Conservation (phyloP, 73 alveolate genomes). For the Tetrahymena malaccensis region DNA sequence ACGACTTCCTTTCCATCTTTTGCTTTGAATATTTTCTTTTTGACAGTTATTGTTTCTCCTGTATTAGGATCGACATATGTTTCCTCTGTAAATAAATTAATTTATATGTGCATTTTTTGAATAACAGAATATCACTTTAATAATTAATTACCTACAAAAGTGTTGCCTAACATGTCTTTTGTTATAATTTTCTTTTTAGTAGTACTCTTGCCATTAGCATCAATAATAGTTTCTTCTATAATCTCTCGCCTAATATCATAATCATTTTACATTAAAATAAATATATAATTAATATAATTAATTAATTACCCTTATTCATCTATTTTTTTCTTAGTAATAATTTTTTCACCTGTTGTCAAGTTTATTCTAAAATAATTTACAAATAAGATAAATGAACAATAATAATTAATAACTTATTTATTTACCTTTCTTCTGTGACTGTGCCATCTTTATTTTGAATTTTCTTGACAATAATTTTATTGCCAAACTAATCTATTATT, state of each 20-base stretch:
- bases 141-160: background rate
- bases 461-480: background rate
- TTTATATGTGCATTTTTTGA: no score
- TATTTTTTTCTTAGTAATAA: background rate
- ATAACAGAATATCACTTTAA: no score
- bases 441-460: background rate
- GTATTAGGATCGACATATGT: background rate
- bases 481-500: background rate
- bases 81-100: background rate
- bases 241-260: background rate
- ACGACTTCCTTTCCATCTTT: conserved; percentile 35
- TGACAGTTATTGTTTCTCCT: background rate
- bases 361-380: background rate
- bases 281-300: background rate
- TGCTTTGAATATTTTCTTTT: background rate
- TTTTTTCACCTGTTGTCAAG: background rate
- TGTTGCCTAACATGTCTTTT: background rate
- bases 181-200: background rate
- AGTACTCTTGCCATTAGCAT: background rate
- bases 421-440: background rate
- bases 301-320: background rate
- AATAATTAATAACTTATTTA: background rate
- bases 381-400: background rate
- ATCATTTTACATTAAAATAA: background rate
- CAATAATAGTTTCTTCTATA: background rate